phyloP scores from a whole-genome alignment of 768 basidiomycete genomes.

The Lactarius psammicola region DNA sequence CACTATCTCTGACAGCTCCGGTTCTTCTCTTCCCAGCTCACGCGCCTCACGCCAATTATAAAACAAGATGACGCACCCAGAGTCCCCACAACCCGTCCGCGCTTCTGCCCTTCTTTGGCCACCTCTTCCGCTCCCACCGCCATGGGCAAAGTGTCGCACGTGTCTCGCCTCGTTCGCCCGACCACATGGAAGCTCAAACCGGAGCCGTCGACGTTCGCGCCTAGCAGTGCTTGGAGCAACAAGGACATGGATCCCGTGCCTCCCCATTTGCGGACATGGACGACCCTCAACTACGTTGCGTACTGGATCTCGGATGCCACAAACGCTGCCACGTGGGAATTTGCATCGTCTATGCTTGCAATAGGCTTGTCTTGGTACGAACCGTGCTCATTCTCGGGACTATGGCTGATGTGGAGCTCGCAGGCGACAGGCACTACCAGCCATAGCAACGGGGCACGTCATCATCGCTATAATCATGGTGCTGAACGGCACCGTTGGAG shows the following conservation, averaged over 20 bases:
- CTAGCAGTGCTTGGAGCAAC: slow-evolving; percentile 61
- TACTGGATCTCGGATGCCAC: slow-evolving; percentile 49
- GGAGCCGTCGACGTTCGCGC: slow-evolving; percentile 54
- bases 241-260: slow-evolving; percentile 79
- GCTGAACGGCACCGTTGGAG: slow-evolving; percentile 75
- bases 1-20: neutral
- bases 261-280: slow-evolving; percentile 60
- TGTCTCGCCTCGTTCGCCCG: slow-evolving; percentile 7
- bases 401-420: neutral
- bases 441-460: slow-evolving; percentile 68
- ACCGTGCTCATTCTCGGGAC: neutral
- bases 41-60: neutral
- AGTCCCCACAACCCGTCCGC: neutral
- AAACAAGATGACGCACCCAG: neutral
- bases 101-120: slow-evolving; percentile 1
- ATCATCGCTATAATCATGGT: slow-evolving; percentile 74
- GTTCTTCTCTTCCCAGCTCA: neutral
- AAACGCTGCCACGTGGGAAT: slow-evolving; percentile 45
- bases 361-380: slow-evolving; percentile 67
- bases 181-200: slow-evolving; percentile 53
- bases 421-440: slow-evolving; percentile 65
- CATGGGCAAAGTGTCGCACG: slow-evolving; percentile 4
- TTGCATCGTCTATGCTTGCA: slow-evolving; percentile 73
- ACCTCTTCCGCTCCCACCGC: neutral
- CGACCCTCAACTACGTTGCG: slow-evolving; percentile 60